phyloP scores from a whole-genome alignment of 2,329 filamentous ascomycete species.

The Neonectria faginata region DNA sequence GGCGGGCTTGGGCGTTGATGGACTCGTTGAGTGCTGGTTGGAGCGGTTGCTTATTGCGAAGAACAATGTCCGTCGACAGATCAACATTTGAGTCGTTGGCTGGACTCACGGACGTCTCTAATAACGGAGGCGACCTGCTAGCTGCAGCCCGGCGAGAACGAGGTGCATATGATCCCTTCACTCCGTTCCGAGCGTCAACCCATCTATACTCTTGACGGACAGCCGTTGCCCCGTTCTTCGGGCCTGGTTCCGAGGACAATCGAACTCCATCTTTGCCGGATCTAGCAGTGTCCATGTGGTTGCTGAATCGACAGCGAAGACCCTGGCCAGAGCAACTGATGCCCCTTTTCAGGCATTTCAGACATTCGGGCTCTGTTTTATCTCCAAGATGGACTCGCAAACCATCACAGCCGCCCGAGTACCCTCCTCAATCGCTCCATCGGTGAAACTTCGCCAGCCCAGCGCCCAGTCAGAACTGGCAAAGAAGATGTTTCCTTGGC shows the following conservation, averaged over 20 bases:
- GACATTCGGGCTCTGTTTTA: conserved; percentile 52
- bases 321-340: conserved; percentile 54
- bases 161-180: conserved; percentile 9
- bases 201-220: conserved; percentile 25
- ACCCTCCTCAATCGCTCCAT: conserved; percentile 62
- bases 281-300: conserved; percentile 39
- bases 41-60: conserved; percentile 12
- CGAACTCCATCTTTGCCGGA: background rate
- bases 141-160: background rate
- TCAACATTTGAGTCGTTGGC: conserved; percentile 7
- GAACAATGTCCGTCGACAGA: background rate
- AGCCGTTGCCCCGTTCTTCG: background rate
- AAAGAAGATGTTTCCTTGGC: conserved; percentile 59
- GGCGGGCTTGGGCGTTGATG: conserved; percentile 46
- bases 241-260: conserved; percentile 1
- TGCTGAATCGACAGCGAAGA: conserved; percentile 52
- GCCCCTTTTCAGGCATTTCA: conserved; percentile 54
- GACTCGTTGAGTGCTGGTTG: conserved; percentile 43
- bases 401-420: conserved; percentile 42
- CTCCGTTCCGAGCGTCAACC: conserved; percentile 29
- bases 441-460: conserved; percentile 63
- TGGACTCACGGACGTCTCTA: too few relatives aligned
- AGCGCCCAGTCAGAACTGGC: conserved; percentile 62
- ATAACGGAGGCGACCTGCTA: background rate
- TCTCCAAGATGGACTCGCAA: conserved; percentile 30